Conservation (phyloP, 1,284 basidiomycete genomes). For the Phaffia rhodozyma region DNA sequence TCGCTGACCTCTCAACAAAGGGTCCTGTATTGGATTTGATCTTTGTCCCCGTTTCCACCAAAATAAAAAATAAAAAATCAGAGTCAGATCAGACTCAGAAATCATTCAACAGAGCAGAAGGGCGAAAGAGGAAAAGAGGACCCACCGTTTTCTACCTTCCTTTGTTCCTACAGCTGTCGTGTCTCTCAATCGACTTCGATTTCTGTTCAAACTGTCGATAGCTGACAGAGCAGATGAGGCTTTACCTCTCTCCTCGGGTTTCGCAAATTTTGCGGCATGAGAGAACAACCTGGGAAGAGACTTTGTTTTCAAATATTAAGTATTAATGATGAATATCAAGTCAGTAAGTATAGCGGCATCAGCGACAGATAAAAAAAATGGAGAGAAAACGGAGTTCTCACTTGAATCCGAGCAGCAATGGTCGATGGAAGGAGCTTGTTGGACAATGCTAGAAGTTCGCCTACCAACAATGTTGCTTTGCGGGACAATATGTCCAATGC, state of each 20-base stretch:
- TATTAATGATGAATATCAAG: too few species aligned
- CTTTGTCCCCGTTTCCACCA: constrained; percentile 35
- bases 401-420: constrained; percentile 72
- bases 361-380: constrained; percentile 9
- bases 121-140: background rate
- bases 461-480: constrained; percentile 85
- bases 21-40: constrained; percentile 76
- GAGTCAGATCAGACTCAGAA: constrained; percentile 1
- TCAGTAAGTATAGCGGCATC: background rate
- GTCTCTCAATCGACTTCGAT: constrained; percentile 54
- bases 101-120: constrained; percentile 8
- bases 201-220: constrained; percentile 84
- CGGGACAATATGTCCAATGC: constrained; percentile 53
- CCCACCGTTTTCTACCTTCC: constrained; percentile 22
- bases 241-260: constrained; percentile 50
- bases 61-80: background rate
- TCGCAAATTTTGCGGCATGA: constrained; percentile 65
- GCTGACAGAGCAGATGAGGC: constrained; percentile 74
- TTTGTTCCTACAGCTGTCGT: constrained; percentile 25
- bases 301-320: constrained; percentile 35
- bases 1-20: constrained; percentile 71
- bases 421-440: constrained; percentile 77
- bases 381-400: constrained; percentile 27
- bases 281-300: constrained; percentile 75
- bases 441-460: constrained; percentile 76